These are phyloP conservation scores for Botrytis aclada DNA, from an alignment of 2,329 filamentous ascomycete genomes.

Conservation along the genomic window DNA sequence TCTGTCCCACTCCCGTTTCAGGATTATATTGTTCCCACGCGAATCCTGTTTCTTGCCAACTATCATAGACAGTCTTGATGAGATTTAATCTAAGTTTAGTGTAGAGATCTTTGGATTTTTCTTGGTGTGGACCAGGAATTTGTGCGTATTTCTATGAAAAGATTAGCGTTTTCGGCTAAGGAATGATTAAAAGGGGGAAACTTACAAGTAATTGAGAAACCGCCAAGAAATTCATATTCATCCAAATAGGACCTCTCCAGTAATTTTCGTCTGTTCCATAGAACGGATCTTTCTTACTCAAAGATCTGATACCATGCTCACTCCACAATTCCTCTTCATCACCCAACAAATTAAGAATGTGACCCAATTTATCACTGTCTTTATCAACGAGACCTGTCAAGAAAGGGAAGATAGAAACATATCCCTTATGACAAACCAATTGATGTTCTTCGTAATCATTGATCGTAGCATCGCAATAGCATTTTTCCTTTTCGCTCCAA, in stretches of 20 bases:
- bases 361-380: constrained; percentile 70
- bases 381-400: constrained; percentile 74
- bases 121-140: constrained; percentile 61
- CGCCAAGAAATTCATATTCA: constrained; percentile 92
- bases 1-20: constrained; percentile 86
- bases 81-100: constrained; percentile 75
- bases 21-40: constrained; percentile 99
- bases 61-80: constrained; percentile 81
- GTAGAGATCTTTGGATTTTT: constrained; percentile 71
- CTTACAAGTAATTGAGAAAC: constrained; percentile 74
- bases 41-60: constrained; percentile 89
- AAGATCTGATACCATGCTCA: constrained; percentile 78
- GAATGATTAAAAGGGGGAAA: constrained; percentile 27
- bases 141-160: constrained; percentile 54
- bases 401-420: constrained; percentile 91
- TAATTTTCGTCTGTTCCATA: constrained; percentile 96
- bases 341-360: constrained; percentile 71
- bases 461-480: constrained; percentile 92
- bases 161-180: background rate
- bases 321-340: constrained; percentile 89
- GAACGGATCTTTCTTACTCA: constrained; percentile 77
- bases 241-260: constrained; percentile 93
- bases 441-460: constrained; percentile 90
- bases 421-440: constrained; percentile 94
- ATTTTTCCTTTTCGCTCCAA: constrained; percentile 77